Conservation (phyloP, 352 stramenopile genomes). For the Hyaloperonospora brassicae region DNA sequence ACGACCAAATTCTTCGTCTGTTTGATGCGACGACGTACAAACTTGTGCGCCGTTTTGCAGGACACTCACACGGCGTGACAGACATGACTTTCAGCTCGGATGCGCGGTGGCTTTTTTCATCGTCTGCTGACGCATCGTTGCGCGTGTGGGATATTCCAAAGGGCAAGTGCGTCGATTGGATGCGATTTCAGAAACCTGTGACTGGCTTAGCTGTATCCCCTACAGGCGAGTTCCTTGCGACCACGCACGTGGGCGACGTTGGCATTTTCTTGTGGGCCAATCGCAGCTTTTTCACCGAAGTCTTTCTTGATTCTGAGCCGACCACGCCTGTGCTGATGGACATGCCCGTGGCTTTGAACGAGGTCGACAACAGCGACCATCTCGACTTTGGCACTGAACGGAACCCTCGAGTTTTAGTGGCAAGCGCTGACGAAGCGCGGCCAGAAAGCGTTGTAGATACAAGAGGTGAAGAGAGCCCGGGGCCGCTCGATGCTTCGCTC, state of each 20-base stretch:
- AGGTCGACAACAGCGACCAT: conserved; percentile 65
- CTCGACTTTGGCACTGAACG: conserved; percentile 46
- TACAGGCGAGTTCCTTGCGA: conserved; percentile 93
- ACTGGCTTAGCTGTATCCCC: conserved; percentile 90
- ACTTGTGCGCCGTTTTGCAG: conserved; percentile 82
- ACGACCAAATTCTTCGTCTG: conserved; percentile 84
- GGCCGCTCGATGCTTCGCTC: conserved; percentile 49
- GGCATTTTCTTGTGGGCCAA: conserved; percentile 95
- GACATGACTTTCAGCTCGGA: conserved; percentile 87
- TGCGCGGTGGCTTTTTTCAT: conserved; percentile 83
- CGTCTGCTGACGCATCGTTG: conserved; percentile 79
- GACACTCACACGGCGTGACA: conserved; percentile 76
- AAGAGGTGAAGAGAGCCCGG: conserved; percentile 25
- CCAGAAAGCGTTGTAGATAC: conserved; percentile 39
- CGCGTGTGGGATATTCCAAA: conserved; percentile 93
- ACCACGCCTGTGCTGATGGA: conserved; percentile 81
- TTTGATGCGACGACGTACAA: conserved; percentile 82
- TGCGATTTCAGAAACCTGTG: conserved; percentile 88
- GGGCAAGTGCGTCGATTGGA: conserved; percentile 91
- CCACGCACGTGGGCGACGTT: conserved; percentile 86
- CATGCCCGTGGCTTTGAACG: conserved; percentile 85
- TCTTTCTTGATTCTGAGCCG: conserved; percentile 78
- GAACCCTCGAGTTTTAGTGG: conserved; percentile 37
- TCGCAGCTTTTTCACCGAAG: conserved; percentile 88
- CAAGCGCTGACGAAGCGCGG: conserved; percentile 33